phyloP scores from a whole-genome alignment of 192 early-diverging fungal genomes.

The Coemansia nantahalensis region DNA sequence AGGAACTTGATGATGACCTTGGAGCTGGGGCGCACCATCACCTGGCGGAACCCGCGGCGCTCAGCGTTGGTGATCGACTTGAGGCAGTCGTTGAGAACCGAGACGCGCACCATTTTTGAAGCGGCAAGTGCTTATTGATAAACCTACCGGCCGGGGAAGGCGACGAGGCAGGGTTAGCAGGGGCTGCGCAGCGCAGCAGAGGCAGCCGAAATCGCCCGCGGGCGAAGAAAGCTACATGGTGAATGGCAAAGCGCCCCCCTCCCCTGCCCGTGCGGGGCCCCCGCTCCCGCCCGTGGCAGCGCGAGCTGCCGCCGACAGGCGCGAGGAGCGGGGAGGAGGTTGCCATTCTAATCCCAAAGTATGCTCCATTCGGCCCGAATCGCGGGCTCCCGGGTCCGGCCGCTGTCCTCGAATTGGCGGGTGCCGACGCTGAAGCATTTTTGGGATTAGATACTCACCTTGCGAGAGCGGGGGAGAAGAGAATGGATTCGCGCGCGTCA shows the following conservation, averaged over 20 bases:
- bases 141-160: too few species aligned
- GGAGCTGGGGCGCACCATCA: constrained; percentile 93
- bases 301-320: too few species aligned
- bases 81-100: constrained; percentile 95
- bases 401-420: not conserved
- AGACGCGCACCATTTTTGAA: constrained; percentile 91
- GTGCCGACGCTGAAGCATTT: constrained; percentile 10
- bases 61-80: constrained; percentile 99
- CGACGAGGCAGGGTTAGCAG: too few species aligned
- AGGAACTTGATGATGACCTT: constrained; percentile 99
- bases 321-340: too few species aligned
- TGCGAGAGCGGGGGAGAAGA: constrained; percentile 1
- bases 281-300: too few species aligned
- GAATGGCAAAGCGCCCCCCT: too few species aligned
- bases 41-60: constrained; percentile 97
- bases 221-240: too few species aligned
- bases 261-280: too few species aligned
- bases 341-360: constrained; percentile 19
- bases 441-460: constrained; percentile 19
- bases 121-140: not conserved
- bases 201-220: too few species aligned
- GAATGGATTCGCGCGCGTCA: not conserved
- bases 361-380: not conserved
- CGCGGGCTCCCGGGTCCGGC: too few species aligned
- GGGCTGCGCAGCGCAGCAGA: too few species aligned